Percentiles rank a stretch among this genome's conserved stretches.
phyloP scores from a whole-genome alignment of 805 yeast genomes.

The Kodamaea neixiangensis region DNA sequence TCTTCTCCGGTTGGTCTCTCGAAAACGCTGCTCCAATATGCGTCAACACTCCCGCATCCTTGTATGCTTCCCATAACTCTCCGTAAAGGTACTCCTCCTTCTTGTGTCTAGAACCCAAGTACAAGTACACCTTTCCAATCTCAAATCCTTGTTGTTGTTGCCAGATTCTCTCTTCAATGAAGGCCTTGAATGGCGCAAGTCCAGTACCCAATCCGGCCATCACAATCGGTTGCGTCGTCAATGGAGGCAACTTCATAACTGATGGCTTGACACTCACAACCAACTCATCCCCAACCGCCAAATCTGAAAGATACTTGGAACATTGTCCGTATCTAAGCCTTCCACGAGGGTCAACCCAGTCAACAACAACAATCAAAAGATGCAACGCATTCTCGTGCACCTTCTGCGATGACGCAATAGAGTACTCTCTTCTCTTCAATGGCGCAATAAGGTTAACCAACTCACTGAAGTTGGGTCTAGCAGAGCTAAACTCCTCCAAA shows the following conservation, averaged over 20 bases:
- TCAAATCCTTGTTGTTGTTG: conserved; percentile 86
- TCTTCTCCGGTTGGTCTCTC: conserved; percentile 93
- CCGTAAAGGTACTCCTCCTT: conserved; percentile 95
- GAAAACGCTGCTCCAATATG: conserved; percentile 98
- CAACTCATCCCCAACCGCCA: conserved; percentile 76
- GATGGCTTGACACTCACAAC: conserved; percentile 96
- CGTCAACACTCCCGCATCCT: conserved; percentile 87
- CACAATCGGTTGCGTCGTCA: conserved; percentile 83
- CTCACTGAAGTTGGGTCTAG: conserved; percentile 72
- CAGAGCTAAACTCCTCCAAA: conserved; percentile 75
- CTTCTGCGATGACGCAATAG: conserved; percentile 94
- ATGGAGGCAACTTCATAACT: conserved; percentile 92
- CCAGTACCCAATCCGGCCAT: conserved; percentile 99
- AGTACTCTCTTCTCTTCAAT: conserved; percentile 94
- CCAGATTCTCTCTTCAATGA: conserved; percentile 92
- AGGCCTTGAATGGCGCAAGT: conserved; percentile 97
- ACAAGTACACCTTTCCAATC: conserved; percentile 86
- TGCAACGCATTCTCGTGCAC: conserved; percentile 91
- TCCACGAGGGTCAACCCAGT: conserved; percentile 87
- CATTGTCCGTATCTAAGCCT: conserved; percentile 91
- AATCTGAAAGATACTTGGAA: conserved; percentile 84
- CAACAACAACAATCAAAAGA: conserved; percentile 90
- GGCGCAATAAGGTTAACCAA: conserved; percentile 77
- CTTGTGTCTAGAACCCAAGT: conserved; percentile 92
- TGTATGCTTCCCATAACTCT: conserved; percentile 95